Base-by-base conservation (phyloP, 2,329 filamentous ascomycete species). In the Microsporum audouinii region DNA sequence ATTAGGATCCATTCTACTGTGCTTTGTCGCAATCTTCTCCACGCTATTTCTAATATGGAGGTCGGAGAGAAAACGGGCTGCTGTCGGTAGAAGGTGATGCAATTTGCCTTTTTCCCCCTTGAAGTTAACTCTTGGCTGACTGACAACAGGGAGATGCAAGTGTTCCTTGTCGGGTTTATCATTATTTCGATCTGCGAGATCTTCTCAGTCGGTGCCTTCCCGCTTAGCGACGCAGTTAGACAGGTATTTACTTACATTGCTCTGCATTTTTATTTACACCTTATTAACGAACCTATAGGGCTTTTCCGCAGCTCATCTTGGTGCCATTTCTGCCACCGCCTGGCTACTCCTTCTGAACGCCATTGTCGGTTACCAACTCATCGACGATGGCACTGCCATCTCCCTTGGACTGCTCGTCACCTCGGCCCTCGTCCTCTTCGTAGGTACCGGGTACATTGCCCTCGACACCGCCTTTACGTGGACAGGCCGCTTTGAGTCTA, bases 261-360 rank as follows among this genome's bases (percentile, higher is more conserved):
- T 7, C n/a, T 39, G 7, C 2, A 7, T 23, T 38, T 36, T 17
- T 7, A 8, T 23, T 23, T 23, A 23, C 23, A 23, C 31, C 51
- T 29, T n/a, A 29, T 38, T 57, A n/a, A 36, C 7, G n/a, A 36
- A 41, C 29, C 17, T 55, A 6, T 60, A 92, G 88, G 89, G 83
- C 6, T 99, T 99, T 71, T 89, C 88, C 12, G 91, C 88, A 38
- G 86, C 94, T 43, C 94, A 99, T 72, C 84, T 99, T 62, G 94
- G 89, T 63, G 84, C 91, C 65, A 95, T 99, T 62, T 83, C 88
- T 61, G 89, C 92, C 14, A 91, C 91, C 0, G 83, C 85, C 56
- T 99, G 92, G 92, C 85, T 96, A 38, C 81, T 99, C 3, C 84
- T 97, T 76, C 81, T 97, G 67, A 97, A 97, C 70, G 91, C 89